Evolutionary conservation across 345 rosid genomes (phyloP).

Genomic region (Eucalyptus leucophloia): DNA sequence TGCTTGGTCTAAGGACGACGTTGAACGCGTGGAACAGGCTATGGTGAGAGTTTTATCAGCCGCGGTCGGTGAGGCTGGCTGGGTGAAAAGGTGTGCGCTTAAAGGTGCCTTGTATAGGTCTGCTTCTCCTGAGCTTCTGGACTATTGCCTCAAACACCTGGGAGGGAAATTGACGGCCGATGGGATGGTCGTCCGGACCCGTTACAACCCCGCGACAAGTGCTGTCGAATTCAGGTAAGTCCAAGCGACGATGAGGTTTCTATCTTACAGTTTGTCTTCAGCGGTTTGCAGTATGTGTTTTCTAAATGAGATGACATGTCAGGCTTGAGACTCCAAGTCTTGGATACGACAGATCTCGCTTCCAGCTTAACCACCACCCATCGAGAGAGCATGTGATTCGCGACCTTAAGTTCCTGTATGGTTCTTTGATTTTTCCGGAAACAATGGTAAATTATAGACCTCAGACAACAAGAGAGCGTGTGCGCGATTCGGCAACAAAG

Average conservation of each 20-base stretch:
- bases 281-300: not conserved
- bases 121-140: conserved; percentile 46
- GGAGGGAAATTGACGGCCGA: conserved; percentile 21
- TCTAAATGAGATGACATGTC: not conserved
- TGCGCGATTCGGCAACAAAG: conserved; percentile 36
- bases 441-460: conserved; percentile 13
- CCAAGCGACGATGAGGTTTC: not conserved
- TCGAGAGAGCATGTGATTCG: conserved; percentile 30
- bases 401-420: conserved; percentile 43
- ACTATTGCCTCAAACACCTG: conserved; percentile 57
- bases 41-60: conserved; percentile 37
- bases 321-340: conserved; percentile 28
- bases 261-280: not conserved
- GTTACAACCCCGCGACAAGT: conserved; percentile 16
- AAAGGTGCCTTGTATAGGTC: conserved; percentile 39
- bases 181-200: conserved; percentile 29
- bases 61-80: conserved; percentile 11
- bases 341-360: conserved; percentile 3
- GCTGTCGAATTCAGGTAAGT: conserved; percentile 53
- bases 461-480: conserved; percentile 11
- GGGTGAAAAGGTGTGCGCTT: conserved; percentile 46
- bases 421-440: conserved; percentile 39
- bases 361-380: conserved; percentile 5
- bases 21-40: conserved; percentile 33
- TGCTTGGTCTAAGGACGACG: conserved; percentile 42